These are phyloP conservation scores for Aspergillus incahuasiensis DNA, from an alignment of 495 filamentous ascomycete genomes.

Conservation along the genomic window DNA sequence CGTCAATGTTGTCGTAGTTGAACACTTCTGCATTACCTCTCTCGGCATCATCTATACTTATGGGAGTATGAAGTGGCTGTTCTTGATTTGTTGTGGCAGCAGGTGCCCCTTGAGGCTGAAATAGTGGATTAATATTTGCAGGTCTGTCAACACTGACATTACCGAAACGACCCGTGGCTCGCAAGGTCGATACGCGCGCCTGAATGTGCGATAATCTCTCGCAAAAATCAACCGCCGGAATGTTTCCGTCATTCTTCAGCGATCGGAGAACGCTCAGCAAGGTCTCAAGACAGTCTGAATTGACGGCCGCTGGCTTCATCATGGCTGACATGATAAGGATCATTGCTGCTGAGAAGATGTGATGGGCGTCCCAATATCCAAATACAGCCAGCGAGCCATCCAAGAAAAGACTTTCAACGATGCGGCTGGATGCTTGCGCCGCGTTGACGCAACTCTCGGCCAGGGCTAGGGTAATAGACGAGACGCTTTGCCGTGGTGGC, in stretches of 20 bases:
- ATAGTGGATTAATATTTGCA: neutral
- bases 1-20: neutral
- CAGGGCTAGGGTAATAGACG: slow-evolving; percentile 19
- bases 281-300: slow-evolving; percentile 22
- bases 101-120: neutral
- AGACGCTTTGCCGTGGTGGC: slow-evolving; percentile 2
- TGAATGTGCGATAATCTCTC: slow-evolving; percentile 11
- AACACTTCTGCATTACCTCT: neutral
- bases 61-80: neutral
- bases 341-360: slow-evolving; percentile 26
- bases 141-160: neutral
- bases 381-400: slow-evolving; percentile 24
- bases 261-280: slow-evolving; percentile 20
- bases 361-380: slow-evolving; percentile 27
- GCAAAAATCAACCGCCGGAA: slow-evolving; percentile 19
- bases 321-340: slow-evolving; percentile 26
- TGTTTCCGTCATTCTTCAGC: slow-evolving; percentile 24
- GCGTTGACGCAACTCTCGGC: slow-evolving; percentile 28
- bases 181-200: slow-evolving; percentile 7
- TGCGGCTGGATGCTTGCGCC: slow-evolving; percentile 19
- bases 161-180: neutral
- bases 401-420: slow-evolving; percentile 21
- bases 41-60: neutral
- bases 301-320: slow-evolving; percentile 18
- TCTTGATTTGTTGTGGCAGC: neutral